phyloP scores from a whole-genome alignment of 768 basidiomycete species.

The Thelephora ganbajun region DNA sequence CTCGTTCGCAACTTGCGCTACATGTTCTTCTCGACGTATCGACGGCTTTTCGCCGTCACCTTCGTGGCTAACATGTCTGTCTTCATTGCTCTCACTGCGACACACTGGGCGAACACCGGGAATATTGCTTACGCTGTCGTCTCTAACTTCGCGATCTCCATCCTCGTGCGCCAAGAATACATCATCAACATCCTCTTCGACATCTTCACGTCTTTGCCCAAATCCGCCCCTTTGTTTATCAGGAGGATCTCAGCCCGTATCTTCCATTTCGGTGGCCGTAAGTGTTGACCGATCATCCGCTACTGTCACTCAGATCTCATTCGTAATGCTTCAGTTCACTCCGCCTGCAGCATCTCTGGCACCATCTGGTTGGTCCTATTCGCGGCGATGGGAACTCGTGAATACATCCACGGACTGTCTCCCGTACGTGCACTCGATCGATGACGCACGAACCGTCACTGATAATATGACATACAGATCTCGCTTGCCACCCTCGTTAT shows the following conservation, averaged over 20 bases:
- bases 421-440: conserved; percentile 26
- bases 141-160: conserved; percentile 28
- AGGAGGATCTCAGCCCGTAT: too few relatives aligned
- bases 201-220: conserved; percentile 34
- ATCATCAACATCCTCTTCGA: conserved; percentile 46
- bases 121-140: conserved; percentile 24
- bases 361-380: conserved; percentile 38
- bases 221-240: too few relatives aligned
- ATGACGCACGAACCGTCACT: conserved; percentile 22
- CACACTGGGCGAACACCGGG: conserved; percentile 13
- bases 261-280: conserved; percentile 38
- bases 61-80: conserved; percentile 36
- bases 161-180: too few relatives aligned
- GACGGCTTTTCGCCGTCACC: conserved; percentile 39
- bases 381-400: conserved; percentile 38
- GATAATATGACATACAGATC: conserved; percentile 34
- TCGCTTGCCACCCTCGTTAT: too few relatives aligned
- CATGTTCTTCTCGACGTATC: conserved; percentile 43
- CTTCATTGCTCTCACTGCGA: conserved; percentile 21
- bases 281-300: conserved; percentile 8
- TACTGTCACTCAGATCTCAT: background rate
- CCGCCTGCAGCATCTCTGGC: conserved; percentile 41
- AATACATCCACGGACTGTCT: too few relatives aligned
- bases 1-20: conserved; percentile 35
- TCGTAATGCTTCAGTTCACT: conserved; percentile 23